Conservation (phyloP, 1,139 yeast species). For the Pichia sp. region DNA sequence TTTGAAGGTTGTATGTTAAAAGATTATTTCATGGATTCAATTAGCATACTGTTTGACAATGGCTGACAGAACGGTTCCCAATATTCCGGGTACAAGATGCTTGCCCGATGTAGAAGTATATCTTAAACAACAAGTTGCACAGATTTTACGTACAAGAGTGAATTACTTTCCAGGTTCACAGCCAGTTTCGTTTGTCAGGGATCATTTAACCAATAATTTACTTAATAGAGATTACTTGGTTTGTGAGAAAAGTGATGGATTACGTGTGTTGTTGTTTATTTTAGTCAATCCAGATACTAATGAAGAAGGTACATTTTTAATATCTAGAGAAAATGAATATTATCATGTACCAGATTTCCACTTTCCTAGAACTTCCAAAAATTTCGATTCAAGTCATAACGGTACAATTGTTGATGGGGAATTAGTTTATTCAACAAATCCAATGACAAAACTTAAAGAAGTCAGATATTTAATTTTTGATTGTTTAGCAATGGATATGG, state of each 20-base stretch:
- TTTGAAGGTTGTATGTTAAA: neutral
- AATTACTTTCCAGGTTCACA: slow-evolving; percentile 80
- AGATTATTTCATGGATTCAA: neutral
- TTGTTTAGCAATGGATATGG: slow-evolving; percentile 77
- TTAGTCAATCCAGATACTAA: slow-evolving; percentile 66
- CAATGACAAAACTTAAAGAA: slow-evolving; percentile 49
- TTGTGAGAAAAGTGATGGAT: slow-evolving; percentile 94
- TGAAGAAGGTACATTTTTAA: slow-evolving; percentile 68
- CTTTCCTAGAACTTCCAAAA: slow-evolving; percentile 60
- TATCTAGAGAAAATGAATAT: slow-evolving; percentile 85
- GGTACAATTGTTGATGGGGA: slow-evolving; percentile 94
- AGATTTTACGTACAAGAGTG: slow-evolving; percentile 50
- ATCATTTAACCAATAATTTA: slow-evolving; percentile 61
- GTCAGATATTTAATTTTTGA: slow-evolving; percentile 84
- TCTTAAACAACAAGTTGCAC: slow-evolving; percentile 63
- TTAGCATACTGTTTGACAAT: slow-evolving; percentile 11
- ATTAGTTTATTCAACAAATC: slow-evolving; percentile 52
- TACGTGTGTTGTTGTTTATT: slow-evolving; percentile 67
- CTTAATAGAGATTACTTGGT: slow-evolving; percentile 69
- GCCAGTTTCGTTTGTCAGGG: slow-evolving; percentile 83
- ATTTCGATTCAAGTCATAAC: slow-evolving; percentile 59
- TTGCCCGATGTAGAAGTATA: slow-evolving; percentile 66
- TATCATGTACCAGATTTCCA: slow-evolving; percentile 76
- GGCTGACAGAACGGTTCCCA: slow-evolving; percentile 62
- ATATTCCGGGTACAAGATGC: slow-evolving; percentile 75